Base-by-base conservation (phyloP, 176 grass and related monocot genomes). In the Oryza punctata region DNA sequence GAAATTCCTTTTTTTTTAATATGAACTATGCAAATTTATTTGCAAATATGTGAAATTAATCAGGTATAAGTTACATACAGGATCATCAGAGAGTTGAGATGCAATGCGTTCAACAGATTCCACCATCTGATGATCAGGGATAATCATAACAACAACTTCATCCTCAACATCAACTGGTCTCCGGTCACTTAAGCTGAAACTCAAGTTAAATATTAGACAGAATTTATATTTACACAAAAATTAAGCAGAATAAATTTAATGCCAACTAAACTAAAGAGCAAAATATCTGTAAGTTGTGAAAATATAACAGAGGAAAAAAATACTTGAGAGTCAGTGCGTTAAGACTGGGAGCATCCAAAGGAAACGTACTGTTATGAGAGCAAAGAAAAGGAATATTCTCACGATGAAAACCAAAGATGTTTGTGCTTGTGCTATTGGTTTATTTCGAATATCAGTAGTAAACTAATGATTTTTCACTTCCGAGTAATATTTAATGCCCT, bases 91-190 rank as follows among this genome's bases (percentile, higher is more conserved):
- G 47, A 99, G 91, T 84, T 70, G 85, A 85, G 86, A 89, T 71
- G 93, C 67, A n/a, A 95, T 94, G 59, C 79, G 78, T 84, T 94
- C 89, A 69, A 99, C 93, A 54, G 94, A 82, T 82, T 96, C 96
- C 46, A 96, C 82, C 96, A 99, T 99, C 44, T 99, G 96, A 83
- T 96, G 94, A 81, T 96, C 96, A 75, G 93, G 96, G 60, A 99
- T 95, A 71, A 99, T 85, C 96, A 96, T 99, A 77, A 96, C 91
- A 45, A 93, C 85, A 49, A 94, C 82, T 77, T 89, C 93, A 87
- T 98, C 96, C 28, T 95, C 96, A 77, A 75, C 29, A 43, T 85
- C 89, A 37, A 98, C 91, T 73, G 93, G 93, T n/a, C 94, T 98
- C 65, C 96, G 82, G n/a, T 98, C 93, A 21, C 96, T 88, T 75